Base-by-base conservation (phyloP, 495 filamentous ascomycete species). In the Penicillium lagena region DNA sequence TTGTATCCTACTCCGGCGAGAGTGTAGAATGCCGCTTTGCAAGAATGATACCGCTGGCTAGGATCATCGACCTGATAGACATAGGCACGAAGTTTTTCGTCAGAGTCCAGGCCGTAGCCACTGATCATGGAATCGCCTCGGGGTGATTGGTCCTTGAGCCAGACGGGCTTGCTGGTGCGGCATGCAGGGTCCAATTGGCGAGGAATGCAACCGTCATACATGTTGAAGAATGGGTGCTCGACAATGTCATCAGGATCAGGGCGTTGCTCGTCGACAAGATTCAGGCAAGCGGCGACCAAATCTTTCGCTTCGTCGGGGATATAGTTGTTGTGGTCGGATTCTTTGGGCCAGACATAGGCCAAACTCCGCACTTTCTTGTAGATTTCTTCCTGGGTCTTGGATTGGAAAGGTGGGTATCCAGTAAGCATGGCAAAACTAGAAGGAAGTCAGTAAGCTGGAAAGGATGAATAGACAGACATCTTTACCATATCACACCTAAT, bases 401-500 rank as follows among this genome's bases (percentile, higher is more conserved):
- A 89, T 62, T 93, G 89, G 51, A 95, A 94, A 1, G 89, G 89
- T 2, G 88, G 86, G 44, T 84, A 88, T n/a, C 89, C 89, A 11
- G 85, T 86, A 32, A 95, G 77, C 87, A 95, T 89, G 4, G 89
- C 88, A 63, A 89, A 90, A 44, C 83, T 87, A 43, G 12, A 9
- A 28, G 10, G n/a, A 12, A n/a, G 14, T 0, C 6, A 15, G 10
- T 49, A 35, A 46, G 52, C 65, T 46, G 63, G 46, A 43, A 11
- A 31, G 12, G 8, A 3, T 12, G 7, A 11, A 11, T 39, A 7
- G 13, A 7, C 8, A 11, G 12, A 7, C 11, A 28, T 33, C 54
- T 83, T 71, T 73, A 91, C 86, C 91, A 89, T 48, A 99, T 96
- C 43, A 97, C 88, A 31, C 93, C 93, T 44, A 97, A 76, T 12